Evolutionary conservation across 768 basidiomycete genomes (phyloP), one percentile per base, ranked within the genome.

Genomic region (Serendipita sp.): DNA sequence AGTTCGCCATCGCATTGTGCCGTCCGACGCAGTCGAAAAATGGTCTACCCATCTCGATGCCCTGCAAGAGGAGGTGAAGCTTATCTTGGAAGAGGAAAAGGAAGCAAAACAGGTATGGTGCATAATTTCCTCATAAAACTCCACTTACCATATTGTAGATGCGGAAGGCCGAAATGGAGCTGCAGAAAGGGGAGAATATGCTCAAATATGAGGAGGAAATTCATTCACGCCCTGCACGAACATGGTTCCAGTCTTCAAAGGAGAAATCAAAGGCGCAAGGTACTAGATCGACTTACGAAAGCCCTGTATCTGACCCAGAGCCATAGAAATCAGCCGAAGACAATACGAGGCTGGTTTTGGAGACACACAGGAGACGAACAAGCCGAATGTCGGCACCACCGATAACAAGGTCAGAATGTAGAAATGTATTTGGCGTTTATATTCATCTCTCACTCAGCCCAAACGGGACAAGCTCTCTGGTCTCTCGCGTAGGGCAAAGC

Each of bases 241-340:
- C 93, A n/a, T 99, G 96, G 96, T 99, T 99, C 79, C 96, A 97
- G 74, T 83, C 79, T 7, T 77, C 79, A 63, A 88, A 86, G 71
- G 91, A 96, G 68, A 97, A 88, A 75, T 73, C 78, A 65, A 82
- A 80, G 64, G 80, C 91, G 3, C 82, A 86, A 82, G 86, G 93
- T 95, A 65, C 17, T 4, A 4, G 41, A n/a, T 43, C 3, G 30
- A 50, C 26, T 42, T 48, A 26, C 42, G 28, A 17, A 17, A 24
- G 38, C 14, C 14, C 14, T 3, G 38, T 17, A 7, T 20, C 1
- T 38, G 56, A 33, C 41, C 34, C 42, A 30, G 33, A 61, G 38
- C 42, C 61, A 63, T 67, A 96, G 94, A 81, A 51, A 70, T 82
- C 24, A 87, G 90, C 73, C 95, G 88, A 70, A 75, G 79, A 62